Evolutionary conservation across 352 stramenopile species (phyloP), one percentile per base, ranked within the genome.

Genomic region (Phytopythium oedochilum): DNA sequence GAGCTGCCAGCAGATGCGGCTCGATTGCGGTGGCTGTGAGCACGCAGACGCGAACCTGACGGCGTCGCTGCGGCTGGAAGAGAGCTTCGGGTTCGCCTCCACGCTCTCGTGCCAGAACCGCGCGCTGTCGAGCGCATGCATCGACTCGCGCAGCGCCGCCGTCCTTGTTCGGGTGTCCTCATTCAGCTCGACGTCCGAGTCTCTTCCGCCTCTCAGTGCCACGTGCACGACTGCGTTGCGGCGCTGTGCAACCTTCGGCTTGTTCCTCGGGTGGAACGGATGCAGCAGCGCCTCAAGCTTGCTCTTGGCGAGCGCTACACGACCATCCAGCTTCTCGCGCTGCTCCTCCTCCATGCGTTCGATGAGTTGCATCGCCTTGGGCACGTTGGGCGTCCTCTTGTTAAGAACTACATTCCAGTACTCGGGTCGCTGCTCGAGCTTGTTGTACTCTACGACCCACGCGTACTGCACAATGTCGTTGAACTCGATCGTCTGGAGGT

Each of bases 331-430:
- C 31, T 68, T 71, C 28, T 86, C 64, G 3, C 76, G 67, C 23
- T 85, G 55, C 15, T 77, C 70, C 5, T 49, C 46, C 34, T 88
- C 74, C 74, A 91, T 86, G 1, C 60, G 70, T 44, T 91, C 75
- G 15, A 91, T 72, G 14, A 71, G 20, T 34, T 81, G 54, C 67
- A 91, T 78, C 0, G 74, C 71, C 23, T 78, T 81, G 18, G 81
- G 81, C 1, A 70, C 62, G 4, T 66, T 69, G 38, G 77, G 53
- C 12, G 73, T 72, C n/a, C 76, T 66, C 43, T 64, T 73, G 61
- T 91, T 88, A 9, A 86, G 66, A 22, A 91, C 81, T 9, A 91
- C 76, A 43, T 91, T 89, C 81, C 81, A 91, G 55, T 75, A 89
- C 63, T 91, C 78, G 18, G 68, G 46, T 36, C 73, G 70, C 38